Percentiles rank a stretch among this genome's conserved stretches.
These are phyloP conservation scores for Verticillium nonalfalfae DNA, from an alignment of 2,329 filamentous ascomycete genomes.

Conservation along the genomic window DNA sequence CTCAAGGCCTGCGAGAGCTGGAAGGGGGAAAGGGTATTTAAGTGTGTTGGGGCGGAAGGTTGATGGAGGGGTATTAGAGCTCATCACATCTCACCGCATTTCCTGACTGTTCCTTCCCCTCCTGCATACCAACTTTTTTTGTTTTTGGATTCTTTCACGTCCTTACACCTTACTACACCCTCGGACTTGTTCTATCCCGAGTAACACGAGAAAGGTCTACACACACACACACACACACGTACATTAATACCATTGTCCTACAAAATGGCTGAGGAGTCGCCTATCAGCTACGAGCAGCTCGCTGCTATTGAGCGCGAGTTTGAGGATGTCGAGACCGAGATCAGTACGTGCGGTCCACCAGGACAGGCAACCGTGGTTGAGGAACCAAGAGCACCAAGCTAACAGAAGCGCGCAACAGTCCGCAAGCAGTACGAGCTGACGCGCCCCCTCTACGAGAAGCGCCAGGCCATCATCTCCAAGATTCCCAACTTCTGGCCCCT, in stretches of 20 bases:
- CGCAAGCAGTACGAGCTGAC: conserved; percentile 65
- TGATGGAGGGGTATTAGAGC: not conserved
- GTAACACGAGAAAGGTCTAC: not conserved
- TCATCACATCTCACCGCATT: not conserved
- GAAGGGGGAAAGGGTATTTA: not conserved
- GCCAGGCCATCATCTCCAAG: conserved; percentile 60
- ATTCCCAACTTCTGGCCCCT: conserved; percentile 94
- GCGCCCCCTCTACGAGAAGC: conserved; percentile 68
- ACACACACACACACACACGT: not conserved
- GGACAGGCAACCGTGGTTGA: not conserved
- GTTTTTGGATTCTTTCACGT: not conserved
- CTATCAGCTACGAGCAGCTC: conserved; percentile 69
- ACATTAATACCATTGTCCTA: not conserved
- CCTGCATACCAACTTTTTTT: not conserved
- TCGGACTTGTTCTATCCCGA: too few species aligned
- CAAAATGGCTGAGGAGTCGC: not conserved
- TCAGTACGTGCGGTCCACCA: conserved; percentile 53
- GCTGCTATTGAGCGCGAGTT: conserved; percentile 77
- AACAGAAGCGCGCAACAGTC: conserved; percentile 38
- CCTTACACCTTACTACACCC: not conserved
- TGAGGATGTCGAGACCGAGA: conserved; percentile 73
- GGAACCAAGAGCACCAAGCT: not conserved
- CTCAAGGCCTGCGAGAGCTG: not conserved
- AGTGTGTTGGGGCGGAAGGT: not conserved
- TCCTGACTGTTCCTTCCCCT: not conserved